Conservation (phyloP, 495 filamentous ascomycete species). For the Neurospora cerealis region DNA sequence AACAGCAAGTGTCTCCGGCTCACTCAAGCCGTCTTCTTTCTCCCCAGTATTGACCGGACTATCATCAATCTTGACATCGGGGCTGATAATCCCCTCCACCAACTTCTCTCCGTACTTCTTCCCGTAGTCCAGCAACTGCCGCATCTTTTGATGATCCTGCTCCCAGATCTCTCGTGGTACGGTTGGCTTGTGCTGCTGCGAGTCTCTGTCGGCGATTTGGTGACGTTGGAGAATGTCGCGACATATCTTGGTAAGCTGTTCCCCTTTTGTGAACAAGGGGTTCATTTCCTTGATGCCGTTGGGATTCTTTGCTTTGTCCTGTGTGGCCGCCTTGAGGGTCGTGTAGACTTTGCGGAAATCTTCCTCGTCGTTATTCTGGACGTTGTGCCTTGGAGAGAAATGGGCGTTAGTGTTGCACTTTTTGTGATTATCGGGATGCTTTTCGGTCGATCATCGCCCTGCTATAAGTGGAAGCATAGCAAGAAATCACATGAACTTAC, state of each 20-base stretch:
- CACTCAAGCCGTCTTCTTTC: constrained; percentile 7
- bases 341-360: background rate
- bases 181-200: background rate
- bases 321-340: background rate
- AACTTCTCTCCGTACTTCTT: constrained; percentile 23
- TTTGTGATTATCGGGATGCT: background rate
- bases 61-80: background rate
- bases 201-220: constrained; percentile 7
- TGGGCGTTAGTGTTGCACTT: background rate
- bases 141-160: constrained; percentile 24
- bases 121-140: constrained; percentile 23
- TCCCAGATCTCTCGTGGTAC: constrained; percentile 24
- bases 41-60: constrained; percentile 1
- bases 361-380: background rate
- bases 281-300: background rate
- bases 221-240: constrained; percentile 13
- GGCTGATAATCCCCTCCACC: constrained; percentile 22
- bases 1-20: constrained; percentile 18
- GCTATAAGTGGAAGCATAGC: background rate
- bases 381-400: background rate
- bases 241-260: constrained; percentile 7
- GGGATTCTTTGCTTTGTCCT: background rate
- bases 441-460: background rate
- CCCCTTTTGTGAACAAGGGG: constrained; percentile 9
- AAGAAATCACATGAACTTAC: constrained; percentile 3